Base-by-base conservation (phyloP, 805 yeast genomes). In the Starmerella riodocensis region DNA sequence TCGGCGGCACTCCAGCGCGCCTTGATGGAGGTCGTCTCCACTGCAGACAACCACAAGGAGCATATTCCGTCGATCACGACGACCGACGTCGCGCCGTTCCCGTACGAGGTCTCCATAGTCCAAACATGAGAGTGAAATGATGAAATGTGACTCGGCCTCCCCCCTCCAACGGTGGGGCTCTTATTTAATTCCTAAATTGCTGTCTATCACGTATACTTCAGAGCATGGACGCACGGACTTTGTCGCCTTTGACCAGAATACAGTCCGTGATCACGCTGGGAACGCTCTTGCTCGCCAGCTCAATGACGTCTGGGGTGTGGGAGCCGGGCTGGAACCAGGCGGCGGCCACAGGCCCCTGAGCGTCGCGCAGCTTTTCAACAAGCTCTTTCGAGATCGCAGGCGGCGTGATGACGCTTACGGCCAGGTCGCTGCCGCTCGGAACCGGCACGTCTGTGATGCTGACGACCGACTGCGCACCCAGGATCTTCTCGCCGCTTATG, bases 311-410 rank as follows among this genome's bases (percentile, higher is more conserved):
- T 2, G 54, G 52, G 50, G 78, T 75, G 48, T 71, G 80, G 18
- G 84, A 70, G 0, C 93, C 93, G 0, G 93, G 93, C 53, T 82
- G 93, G 48, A 79, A 75, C 93, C 93, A 83, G 13, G 80, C 60
- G 1, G 77, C 74, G 49, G 69, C 69, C 13, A 78, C 59, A 1
- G 48, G 41, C 2, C 46, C 47, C 8, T 53, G 53, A 5, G 53
- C 38, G 13, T 52, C 37, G 23, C 57, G 50, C 41, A 71, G 58
- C 13, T 64, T 64, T 9, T 63, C 56, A 27, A 76, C 52, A 0
- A 66, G 54, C 6, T 65, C 55, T 14, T 67, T 60, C 1, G 84
- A 71, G 4, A 76, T 68, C 0, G 54, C 53, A 1, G 93, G 91
- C 2, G 93, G 86, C 0, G 93, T 81, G 37, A 82, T 73, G 30